Evolutionary conservation across 306 rosid species (phyloP).

Genomic region (Cotoneaster glaucophyllus): DNA sequence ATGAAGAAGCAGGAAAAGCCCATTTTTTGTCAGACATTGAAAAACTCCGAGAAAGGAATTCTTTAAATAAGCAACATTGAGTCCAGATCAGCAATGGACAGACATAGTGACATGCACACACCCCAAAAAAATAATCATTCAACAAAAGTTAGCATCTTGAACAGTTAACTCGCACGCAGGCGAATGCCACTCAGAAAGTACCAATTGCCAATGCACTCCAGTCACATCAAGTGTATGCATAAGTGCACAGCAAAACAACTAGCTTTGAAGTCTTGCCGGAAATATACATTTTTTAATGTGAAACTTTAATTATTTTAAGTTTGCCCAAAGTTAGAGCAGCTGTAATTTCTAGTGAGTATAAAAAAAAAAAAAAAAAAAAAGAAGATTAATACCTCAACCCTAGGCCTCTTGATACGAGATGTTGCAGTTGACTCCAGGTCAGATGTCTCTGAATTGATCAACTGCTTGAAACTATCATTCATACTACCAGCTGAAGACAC

Average conservation of each 20-base stretch:
- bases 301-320: background rate
- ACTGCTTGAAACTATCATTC: slow-evolving; percentile 51
- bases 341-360: background rate
- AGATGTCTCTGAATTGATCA: slow-evolving; percentile 48
- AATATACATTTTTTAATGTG: background rate
- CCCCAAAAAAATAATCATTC: background rate
- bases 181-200: background rate
- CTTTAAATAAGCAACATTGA: background rate
- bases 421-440: slow-evolving; percentile 78
- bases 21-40: background rate
- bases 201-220: background rate
- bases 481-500: slow-evolving; percentile 63
- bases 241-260: background rate
- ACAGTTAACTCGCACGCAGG: background rate
- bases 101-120: background rate
- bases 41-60: background rate
- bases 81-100: background rate
- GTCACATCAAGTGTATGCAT: background rate
- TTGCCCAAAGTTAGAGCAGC: background rate
- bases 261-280: background rate
- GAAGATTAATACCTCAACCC: slow-evolving; percentile 61
- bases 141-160: background rate
- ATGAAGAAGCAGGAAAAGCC: background rate
- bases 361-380: background rate
- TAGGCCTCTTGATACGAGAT: slow-evolving; percentile 59